Conservation (phyloP, 495 filamentous ascomycete species). For the Neurospora terricola region DNA sequence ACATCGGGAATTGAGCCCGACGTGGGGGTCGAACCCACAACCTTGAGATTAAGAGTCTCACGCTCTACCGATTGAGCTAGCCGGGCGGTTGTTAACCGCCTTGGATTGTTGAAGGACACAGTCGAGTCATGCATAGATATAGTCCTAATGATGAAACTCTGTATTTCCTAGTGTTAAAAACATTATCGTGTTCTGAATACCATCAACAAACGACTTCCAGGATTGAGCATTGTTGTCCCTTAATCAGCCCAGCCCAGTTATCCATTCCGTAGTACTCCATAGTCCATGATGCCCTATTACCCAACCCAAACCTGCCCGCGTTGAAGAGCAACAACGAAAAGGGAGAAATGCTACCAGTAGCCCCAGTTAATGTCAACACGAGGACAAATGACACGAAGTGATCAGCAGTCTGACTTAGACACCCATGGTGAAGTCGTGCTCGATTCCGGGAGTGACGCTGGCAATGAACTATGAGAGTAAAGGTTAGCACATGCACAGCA, state of each 20-base stretch:
- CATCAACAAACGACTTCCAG: not conserved
- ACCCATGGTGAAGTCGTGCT: constrained; percentile 98
- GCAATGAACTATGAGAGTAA: constrained; percentile 67
- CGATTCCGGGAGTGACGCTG: constrained; percentile 90
- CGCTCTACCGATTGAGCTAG: constrained; percentile 81
- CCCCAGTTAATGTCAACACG: not conserved
- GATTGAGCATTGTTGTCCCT: not conserved
- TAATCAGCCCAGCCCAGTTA: not conserved
- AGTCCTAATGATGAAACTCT: not conserved
- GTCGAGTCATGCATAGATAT: not conserved
- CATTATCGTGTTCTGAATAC: not conserved
- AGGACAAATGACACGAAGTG: not conserved
- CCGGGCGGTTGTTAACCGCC: constrained; percentile 19
- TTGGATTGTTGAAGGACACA: not conserved
- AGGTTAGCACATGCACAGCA: not conserved
- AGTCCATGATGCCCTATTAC: not conserved
- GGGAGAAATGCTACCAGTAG: not conserved
- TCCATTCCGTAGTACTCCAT: not conserved
- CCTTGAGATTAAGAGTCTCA: constrained; percentile 58
- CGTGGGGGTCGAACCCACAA: not conserved
- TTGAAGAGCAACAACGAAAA: not conserved
- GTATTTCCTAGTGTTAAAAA: not conserved
- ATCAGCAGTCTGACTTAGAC: constrained; percentile 39
- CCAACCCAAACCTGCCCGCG: not conserved
- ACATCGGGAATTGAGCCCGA: not conserved